Conservation (phyloP, 306 rosid species). For the Medicago truncatula region DNA sequence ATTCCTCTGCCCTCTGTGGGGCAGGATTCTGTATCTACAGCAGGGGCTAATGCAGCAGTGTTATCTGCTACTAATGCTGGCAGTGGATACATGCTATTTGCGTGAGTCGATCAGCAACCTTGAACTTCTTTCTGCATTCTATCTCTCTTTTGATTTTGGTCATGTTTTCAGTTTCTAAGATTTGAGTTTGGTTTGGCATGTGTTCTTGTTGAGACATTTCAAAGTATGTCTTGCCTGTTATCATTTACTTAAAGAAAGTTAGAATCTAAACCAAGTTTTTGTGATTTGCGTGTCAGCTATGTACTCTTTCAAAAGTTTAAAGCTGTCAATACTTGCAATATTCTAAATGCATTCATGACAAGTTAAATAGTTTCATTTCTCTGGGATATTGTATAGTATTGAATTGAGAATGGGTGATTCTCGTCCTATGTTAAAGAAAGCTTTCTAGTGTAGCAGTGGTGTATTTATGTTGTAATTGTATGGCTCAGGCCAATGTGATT, state of each 20-base stretch:
- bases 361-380: background rate
- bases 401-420: too few species aligned
- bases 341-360: background rate
- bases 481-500: too few species aligned
- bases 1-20: slow-evolving; percentile 67
- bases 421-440: too few species aligned
- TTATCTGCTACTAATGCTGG: slow-evolving; percentile 78
- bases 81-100: slow-evolving; percentile 85
- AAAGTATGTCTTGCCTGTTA: background rate
- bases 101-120: slow-evolving; percentile 56
- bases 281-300: background rate
- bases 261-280: slow-evolving; percentile 20
- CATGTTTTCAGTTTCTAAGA: slow-evolving; percentile 16
- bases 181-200: slow-evolving; percentile 11
- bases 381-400: too few species aligned
- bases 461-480: too few species aligned
- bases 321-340: background rate
- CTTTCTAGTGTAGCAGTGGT: too few species aligned
- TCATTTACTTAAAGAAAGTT: slow-evolving; percentile 4
- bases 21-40: slow-evolving; percentile 66
- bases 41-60: slow-evolving; percentile 71
- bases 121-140: slow-evolving; percentile 23
- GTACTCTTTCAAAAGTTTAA: background rate
- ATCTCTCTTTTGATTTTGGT: slow-evolving; percentile 25
- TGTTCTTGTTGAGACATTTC: slow-evolving; percentile 14